Evolutionary conservation across 2,329 filamentous ascomycete species (phyloP), one percentile per base, ranked within the genome.

Genomic region (Acephala macrosclerotiorum): DNA sequence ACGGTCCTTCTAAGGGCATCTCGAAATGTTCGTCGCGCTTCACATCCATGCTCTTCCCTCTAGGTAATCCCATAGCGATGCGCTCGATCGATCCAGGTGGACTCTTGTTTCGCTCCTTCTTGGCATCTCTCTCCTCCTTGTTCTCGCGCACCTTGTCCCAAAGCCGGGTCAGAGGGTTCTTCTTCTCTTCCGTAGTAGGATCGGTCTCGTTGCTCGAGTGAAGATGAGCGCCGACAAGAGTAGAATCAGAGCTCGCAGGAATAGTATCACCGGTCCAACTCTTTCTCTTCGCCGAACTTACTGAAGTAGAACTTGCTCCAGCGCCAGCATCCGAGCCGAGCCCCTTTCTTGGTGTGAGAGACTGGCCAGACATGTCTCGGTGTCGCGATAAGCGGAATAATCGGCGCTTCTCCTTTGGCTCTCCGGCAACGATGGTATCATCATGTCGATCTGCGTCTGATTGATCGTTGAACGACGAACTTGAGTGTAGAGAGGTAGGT

Each of bases 371-470:
- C 53, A 83, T 78, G 38, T 89, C 88, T 38, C 89, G 86, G 67
- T 85, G 88, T 62, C 84, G 84, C 22, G 89, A 89, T 20, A 93
- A 91, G 60, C 94, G 83, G 81, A 93, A 93, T 81, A 86, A 87
- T 33, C 91, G 88, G 65, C 85, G 87, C 74, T 90, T 91, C 78
- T 89, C 91, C 61, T 91, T 89, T 71, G 86, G 89, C 61, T 91
- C 89, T 16, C 87, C 82, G 22, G 77, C 73, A 38, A 71, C 68
- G 7, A 75, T 72, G 0, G 78, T 72, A 36, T 93, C 91, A 33
- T 94, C 92, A 11, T 84, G 78, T 67, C 91, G 89, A 68, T 97
- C 94, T 35, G 89, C 76, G 75, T 97, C 94, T 0, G 93, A 97
- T 25, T 90, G 88, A 70, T 96, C 94, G 26, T 95, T 96, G 69